These are phyloP conservation scores for Zalaria obscura DNA, from an alignment of 2,329 filamentous ascomycete species.

Conservation along the genomic window DNA sequence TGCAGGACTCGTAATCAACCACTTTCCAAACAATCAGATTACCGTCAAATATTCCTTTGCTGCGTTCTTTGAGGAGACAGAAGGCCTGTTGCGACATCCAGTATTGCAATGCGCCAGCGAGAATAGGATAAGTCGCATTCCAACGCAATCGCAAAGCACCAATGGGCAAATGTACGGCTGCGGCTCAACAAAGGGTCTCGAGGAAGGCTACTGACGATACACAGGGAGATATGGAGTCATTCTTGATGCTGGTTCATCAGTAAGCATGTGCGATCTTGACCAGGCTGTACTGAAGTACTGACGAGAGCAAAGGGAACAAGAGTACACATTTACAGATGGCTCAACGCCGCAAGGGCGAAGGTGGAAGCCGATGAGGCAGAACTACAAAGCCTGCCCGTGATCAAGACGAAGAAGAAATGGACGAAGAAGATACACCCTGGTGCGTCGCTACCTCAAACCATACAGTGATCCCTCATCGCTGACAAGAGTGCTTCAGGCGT, in stretches of 20 bases:
- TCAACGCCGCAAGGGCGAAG: slow-evolving; percentile 56
- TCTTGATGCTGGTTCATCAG: slow-evolving; percentile 90
- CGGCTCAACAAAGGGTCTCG: background rate
- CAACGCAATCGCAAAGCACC: background rate
- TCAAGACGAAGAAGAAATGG: slow-evolving; percentile 75
- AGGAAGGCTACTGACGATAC: too few relatives aligned
- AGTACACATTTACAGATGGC: slow-evolving; percentile 88
- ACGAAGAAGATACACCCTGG: slow-evolving; percentile 91
- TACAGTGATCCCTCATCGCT: too few relatives aligned
- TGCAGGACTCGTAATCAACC: too few relatives aligned
- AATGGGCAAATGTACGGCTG: slow-evolving; percentile 3
- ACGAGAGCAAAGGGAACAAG: slow-evolving; percentile 52
- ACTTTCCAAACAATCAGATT: too few relatives aligned
- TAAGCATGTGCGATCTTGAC: slow-evolving; percentile 19
- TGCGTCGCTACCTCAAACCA: slow-evolving; percentile 13
- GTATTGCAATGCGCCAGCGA: too few relatives aligned
- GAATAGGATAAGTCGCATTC: too few relatives aligned
- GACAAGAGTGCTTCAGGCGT: slow-evolving; percentile 36
- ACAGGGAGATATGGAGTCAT: slow-evolving; percentile 66
- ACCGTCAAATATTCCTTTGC: too few relatives aligned
- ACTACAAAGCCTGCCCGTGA: slow-evolving; percentile 56
- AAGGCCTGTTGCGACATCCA: too few relatives aligned
- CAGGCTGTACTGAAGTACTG: slow-evolving; percentile 3
- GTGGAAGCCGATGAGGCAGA: slow-evolving; percentile 45
- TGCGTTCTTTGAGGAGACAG: too few relatives aligned